Evolutionary conservation across 495 filamentous ascomycete genomes (phyloP).

Genomic region (Cudoniella acicularis): DNA sequence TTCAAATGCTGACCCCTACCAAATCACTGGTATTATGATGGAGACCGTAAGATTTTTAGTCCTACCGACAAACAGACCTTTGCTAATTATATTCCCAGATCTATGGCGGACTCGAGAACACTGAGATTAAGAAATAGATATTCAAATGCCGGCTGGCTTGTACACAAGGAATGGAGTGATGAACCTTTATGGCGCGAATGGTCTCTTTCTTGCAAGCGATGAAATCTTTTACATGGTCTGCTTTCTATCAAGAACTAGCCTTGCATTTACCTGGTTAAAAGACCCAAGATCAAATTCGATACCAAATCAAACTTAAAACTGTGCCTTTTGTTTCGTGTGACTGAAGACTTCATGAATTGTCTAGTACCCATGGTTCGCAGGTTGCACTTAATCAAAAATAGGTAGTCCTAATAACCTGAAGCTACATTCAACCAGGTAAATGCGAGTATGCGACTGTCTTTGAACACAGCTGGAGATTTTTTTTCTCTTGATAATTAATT

Average conservation of each 20-base stretch:
- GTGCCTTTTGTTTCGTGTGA: background rate
- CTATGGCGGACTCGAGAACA: constrained; percentile 18
- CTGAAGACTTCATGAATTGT: too few relatives aligned
- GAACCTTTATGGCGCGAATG: constrained; percentile 12
- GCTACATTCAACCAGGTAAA: too few relatives aligned
- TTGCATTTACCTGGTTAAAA: constrained; percentile 15
- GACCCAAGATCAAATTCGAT: constrained; percentile 5
- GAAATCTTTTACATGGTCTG: constrained; percentile 6
- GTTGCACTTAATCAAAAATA: too few relatives aligned
- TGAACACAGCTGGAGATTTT: too few relatives aligned
- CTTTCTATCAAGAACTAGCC: constrained; percentile 1
- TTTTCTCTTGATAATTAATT: too few relatives aligned
- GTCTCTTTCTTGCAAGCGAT: constrained; percentile 22
- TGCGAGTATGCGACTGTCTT: too few relatives aligned
- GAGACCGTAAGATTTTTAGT: constrained; percentile 52
- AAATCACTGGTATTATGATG: constrained; percentile 90
- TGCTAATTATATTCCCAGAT: constrained; percentile 15
- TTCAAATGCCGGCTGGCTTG: constrained; percentile 5
- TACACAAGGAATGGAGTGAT: constrained; percentile 20
- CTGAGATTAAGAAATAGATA: constrained; percentile 14
- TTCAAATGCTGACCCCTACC: constrained; percentile 94
- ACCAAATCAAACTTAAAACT: constrained; percentile 3
- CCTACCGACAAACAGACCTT: background rate
- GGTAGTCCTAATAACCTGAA: too few relatives aligned
- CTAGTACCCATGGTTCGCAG: too few relatives aligned